Base-by-base conservation (phyloP, 176 grass and related monocot species). In the Aegilops longissima region DNA sequence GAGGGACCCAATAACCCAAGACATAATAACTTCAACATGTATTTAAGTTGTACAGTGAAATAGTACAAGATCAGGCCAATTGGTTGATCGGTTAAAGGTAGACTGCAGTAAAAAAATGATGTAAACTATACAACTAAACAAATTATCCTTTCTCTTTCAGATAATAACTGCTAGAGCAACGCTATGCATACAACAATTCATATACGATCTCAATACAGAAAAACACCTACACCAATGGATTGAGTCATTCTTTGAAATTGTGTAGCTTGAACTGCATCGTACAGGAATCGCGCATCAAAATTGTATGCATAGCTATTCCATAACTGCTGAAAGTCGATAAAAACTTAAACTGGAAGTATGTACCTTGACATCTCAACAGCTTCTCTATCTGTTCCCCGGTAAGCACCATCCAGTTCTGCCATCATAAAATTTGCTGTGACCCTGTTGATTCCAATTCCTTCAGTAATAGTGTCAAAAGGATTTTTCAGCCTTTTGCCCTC, bases 381-480 rank as follows among this genome's bases (percentile, higher is more conserved):
- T 90, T 98, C 97, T 88, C 66, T 89, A 77, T 98, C 97, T 8
- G 93, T 91, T 80, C 97, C 97, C 66, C 87, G 84, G 74, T 92
- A 91, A 80, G 97, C 94, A 64, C 93, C 97, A 93, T 96, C 97
- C 58, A 98, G 72, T 81, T 96, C 86, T 1, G 94, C 89, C 97
- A 96, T 93, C 90, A 94, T 91, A 87, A 98, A 94, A 88, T 96
- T 98, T 82, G 73, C 88, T 52, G 94, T 96, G 23, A 98, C 77
- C 87, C 97, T 94, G 84, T 98, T 98, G 77, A 98, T 98, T 84
- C 97, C 94, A 17, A 98, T 96, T 76, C 97, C 97, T 98, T 98
- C 94, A 24, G 97, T 98, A 66, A 98, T 83, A 72, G 97, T 98
- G 65, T 96, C 97, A 54, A 98, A 98, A 81, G 97, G 97, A 83